These are phyloP conservation scores for Passiflora organensis DNA, from an alignment of 345 rosid genomes.

Conservation along the genomic window DNA sequence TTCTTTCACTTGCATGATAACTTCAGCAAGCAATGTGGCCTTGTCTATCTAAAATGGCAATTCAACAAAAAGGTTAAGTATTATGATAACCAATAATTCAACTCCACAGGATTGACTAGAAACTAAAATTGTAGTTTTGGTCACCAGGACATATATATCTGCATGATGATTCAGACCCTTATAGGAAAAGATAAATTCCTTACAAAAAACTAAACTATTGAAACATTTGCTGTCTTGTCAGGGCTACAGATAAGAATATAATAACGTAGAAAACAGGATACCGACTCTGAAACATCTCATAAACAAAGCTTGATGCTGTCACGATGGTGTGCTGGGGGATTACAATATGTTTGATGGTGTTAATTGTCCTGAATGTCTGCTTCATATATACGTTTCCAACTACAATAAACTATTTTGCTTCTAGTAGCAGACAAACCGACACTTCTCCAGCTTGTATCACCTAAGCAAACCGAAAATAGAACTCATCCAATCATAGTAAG, in stretches of 20 bases:
- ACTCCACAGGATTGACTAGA: not conserved
- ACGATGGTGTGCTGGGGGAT: not conserved
- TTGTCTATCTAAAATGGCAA: constrained; percentile 43
- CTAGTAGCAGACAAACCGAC: not conserved
- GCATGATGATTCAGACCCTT: not conserved
- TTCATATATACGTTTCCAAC: constrained; percentile 1
- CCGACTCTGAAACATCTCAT: not conserved
- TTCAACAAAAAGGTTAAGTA: not conserved
- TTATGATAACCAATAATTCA: not conserved
- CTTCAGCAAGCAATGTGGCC: constrained; percentile 46
- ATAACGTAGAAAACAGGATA: not conserved
- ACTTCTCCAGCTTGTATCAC: not conserved
- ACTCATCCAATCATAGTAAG: not conserved
- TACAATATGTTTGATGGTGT: not conserved
- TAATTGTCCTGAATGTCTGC: not conserved
- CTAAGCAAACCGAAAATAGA: not conserved
- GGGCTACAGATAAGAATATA: no score
- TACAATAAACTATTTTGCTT: not conserved
- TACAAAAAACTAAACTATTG: no score
- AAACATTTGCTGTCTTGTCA: no score
- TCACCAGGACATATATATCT: not conserved
- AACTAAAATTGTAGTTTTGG: not conserved
- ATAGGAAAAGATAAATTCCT: no score
- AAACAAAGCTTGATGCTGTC: not conserved
- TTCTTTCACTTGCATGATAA: constrained; percentile 29